phyloP scores from a whole-genome alignment of 108 stramenopile genomes.

The Phaeodactylum tricornutum region DNA sequence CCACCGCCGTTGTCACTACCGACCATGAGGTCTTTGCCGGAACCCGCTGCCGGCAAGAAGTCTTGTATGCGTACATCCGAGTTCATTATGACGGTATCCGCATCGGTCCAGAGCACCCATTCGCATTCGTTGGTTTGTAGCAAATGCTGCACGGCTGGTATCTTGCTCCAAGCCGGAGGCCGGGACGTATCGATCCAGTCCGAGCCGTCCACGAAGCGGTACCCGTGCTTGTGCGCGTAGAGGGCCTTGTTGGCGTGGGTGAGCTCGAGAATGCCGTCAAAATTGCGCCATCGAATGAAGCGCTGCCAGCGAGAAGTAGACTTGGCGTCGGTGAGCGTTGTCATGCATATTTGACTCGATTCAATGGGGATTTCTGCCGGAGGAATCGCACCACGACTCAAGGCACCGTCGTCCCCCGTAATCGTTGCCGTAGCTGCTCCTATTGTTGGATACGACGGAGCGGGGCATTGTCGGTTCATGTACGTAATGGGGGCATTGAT shows the following conservation, averaged over 20 bases:
- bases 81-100: conserved; percentile 40
- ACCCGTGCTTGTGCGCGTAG: conserved; percentile 16
- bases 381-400: no score
- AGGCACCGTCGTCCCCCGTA: no score
- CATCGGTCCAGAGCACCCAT: conserved; percentile 29
- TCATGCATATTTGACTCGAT: conserved; percentile 14
- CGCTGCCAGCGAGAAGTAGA: conserved; percentile 8
- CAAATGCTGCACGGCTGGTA: conserved; percentile 11
- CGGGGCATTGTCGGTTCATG: conserved; percentile 9
- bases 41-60: conserved; percentile 11
- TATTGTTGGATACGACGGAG: conserved; percentile 10
- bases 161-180: conserved; percentile 25
- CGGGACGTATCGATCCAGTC: conserved; percentile 11
- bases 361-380: neutral
- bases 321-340: conserved; percentile 18
- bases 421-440: neutral
- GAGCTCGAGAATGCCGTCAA: conserved; percentile 9
- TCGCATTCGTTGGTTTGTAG: conserved; percentile 13
- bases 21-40: conserved; percentile 9
- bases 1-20: conserved; percentile 4
- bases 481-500: conserved; percentile 13
- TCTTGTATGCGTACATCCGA: conserved; percentile 19
- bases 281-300: conserved; percentile 16
- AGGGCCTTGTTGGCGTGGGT: conserved; percentile 14
- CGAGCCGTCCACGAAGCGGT: conserved; percentile 8